Base-by-base conservation (phyloP, 129 eudicot genomes). In the Artemisia annua region DNA sequence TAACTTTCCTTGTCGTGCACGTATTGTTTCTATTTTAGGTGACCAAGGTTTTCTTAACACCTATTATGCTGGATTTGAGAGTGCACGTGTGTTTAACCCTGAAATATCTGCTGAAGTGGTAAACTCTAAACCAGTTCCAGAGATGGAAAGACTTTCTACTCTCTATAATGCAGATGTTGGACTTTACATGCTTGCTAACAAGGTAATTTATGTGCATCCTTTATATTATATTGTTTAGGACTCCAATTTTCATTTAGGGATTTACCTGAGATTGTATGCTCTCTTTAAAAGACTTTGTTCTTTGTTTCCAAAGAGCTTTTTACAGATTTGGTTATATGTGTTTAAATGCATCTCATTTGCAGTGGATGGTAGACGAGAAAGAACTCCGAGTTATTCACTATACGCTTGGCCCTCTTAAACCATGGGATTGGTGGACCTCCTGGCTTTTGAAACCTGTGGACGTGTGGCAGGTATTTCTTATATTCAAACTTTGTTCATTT, bases 391-490 rank as follows among this genome's bases (percentile, higher is more conserved):
- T 93, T 67, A 90, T 93, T 76, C 98, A 93, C 74, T 93, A 93
- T 88, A 93, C 98, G 48, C 96, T 93, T 63, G 98, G 98, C 48
- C 98, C 98, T 39, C 91, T 93, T 48, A 93, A 93, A 84, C 98
- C 98, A 66, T 93, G 98, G 98, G 98, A 93, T 78, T 93, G 98
- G 98, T 93, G 92, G 95, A 93, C 98, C 39, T 86, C 89, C 48
- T 93, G 98, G 98, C 97, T 93, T 79, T 77, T 93, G 57, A 93
- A 93, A 78, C 98, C 98, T 43, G 98, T 93, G 69, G 98, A 90
- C 39, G 89, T 83, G 66, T 93, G 98, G 98, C 98, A 93, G 98
- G 98, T 90, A 82, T 32, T 62, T 12, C 54, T 68, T 72, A 11
- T 39, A 59, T 69, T 62, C 32, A 58, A 18, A 71, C 65, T 71